These are phyloP conservation scores for Dioszegia hungarica DNA, from an alignment of 768 basidiomycete species.

Conservation along the genomic window DNA sequence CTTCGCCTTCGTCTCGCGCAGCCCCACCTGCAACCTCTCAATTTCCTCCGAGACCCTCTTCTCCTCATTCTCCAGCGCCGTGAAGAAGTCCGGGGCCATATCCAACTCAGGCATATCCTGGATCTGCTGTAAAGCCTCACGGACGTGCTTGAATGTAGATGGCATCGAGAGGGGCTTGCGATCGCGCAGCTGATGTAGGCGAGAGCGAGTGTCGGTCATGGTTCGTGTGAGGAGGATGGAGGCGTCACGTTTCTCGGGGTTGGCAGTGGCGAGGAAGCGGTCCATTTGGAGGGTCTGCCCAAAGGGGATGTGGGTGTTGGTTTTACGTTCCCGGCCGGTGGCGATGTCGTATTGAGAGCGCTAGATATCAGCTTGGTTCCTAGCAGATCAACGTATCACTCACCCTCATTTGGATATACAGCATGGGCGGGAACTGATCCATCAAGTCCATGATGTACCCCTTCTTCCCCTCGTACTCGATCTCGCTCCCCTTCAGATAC, in stretches of 20 bases:
- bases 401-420: slow-evolving; percentile 95
- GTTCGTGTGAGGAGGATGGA: slow-evolving; percentile 67
- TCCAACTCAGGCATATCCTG: slow-evolving; percentile 15
- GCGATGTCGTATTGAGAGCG: slow-evolving; percentile 70
- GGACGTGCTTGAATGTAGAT: slow-evolving; percentile 29
- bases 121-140: slow-evolving; percentile 5
- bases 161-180: slow-evolving; percentile 54
- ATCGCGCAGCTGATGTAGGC: slow-evolving; percentile 63
- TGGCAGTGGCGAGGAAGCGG: slow-evolving; percentile 75
- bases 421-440: slow-evolving; percentile 70
- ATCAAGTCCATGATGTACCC: slow-evolving; percentile 79
- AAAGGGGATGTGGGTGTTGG: slow-evolving; percentile 90
- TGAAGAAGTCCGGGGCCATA: slow-evolving; percentile 24
- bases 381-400: slow-evolving; percentile 19
- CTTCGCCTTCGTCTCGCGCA: slow-evolving; percentile 19
- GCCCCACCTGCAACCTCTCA: slow-evolving; percentile 15
- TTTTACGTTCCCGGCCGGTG: slow-evolving; percentile 86
- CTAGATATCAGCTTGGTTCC: slow-evolving; percentile 18
- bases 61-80: slow-evolving; percentile 27
- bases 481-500: slow-evolving; percentile 75
- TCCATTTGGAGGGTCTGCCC: slow-evolving; percentile 82
- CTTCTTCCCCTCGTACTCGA: slow-evolving; percentile 81
- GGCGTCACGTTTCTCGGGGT: slow-evolving; percentile 64
- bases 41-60: slow-evolving; percentile 20
- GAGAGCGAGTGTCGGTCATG: slow-evolving; percentile 62